phyloP scores from a whole-genome alignment of 495 filamentous ascomycete species.

The Neurospora cerealis region DNA sequence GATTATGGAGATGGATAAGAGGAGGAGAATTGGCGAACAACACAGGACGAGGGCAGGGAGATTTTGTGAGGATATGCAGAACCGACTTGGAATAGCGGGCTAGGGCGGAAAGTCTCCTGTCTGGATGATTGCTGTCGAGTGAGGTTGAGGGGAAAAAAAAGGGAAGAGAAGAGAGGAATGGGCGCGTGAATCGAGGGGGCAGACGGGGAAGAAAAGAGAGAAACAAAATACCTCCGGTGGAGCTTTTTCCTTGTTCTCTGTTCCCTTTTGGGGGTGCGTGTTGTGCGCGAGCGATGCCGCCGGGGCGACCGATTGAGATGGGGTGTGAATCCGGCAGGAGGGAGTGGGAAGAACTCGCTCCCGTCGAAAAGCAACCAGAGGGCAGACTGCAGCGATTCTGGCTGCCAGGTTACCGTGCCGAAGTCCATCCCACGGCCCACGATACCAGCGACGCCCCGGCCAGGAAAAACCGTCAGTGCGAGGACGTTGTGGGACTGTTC shows the following conservation, averaged over 20 bases:
- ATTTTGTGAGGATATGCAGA: constrained; percentile 8
- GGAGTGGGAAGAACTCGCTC: neutral
- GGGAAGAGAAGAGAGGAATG: constrained; percentile 4
- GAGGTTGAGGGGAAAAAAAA: constrained; percentile 20
- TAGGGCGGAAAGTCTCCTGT: constrained; percentile 13
- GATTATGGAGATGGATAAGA: neutral
- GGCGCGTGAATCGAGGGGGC: neutral
- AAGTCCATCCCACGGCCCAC: neutral
- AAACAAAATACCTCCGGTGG: constrained; percentile 2
- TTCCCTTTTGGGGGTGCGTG: neutral
- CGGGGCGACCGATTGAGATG: neutral
- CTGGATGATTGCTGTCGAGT: constrained; percentile 17
- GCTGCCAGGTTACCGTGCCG: neutral
- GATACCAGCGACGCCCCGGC: neutral
- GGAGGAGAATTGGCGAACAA: constrained; percentile 15
- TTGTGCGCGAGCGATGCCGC: neutral
- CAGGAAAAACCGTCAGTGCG: neutral
- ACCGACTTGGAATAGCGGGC: constrained; percentile 6
- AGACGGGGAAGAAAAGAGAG: constrained; percentile 4
- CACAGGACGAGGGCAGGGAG: constrained; percentile 18
- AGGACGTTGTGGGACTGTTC: neutral
- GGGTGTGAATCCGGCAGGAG: neutral
- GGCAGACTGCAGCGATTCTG: neutral
- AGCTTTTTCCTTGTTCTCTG: neutral
- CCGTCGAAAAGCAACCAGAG: neutral